phyloP scores from a whole-genome alignment of 371 early-diverging fungal genomes.

The Smittium culicis region DNA sequence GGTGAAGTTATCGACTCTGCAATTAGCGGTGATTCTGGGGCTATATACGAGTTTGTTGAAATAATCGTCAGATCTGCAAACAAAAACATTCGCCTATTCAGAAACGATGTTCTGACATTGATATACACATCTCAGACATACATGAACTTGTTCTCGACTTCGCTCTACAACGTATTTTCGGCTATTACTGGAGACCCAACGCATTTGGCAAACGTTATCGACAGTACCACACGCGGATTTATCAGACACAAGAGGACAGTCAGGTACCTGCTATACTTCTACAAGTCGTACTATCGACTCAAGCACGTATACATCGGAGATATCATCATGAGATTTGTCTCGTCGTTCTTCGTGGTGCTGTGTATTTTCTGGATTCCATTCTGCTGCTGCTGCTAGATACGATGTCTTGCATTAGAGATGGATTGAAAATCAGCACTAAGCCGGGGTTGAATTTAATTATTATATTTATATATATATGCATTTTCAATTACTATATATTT shows the following conservation, averaged over 20 bases:
- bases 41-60: not conserved
- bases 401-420: not conserved
- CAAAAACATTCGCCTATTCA: not conserved
- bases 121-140: not conserved
- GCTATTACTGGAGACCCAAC: not conserved
- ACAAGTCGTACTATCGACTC: conserved; percentile 1
- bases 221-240: not conserved
- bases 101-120: not conserved
- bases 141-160: not conserved
- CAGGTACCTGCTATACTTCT: not conserved
- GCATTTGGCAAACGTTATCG: not conserved
- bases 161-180: not conserved
- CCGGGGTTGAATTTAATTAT: no score
- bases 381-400: conserved; percentile 10
- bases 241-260: not conserved
- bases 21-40: not conserved
- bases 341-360: not conserved
- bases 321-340: not conserved
- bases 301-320: not conserved
- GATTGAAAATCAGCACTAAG: no score
- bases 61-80: not conserved
- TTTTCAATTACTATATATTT: no score
- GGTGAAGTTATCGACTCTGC: conserved; percentile 6
- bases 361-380: conserved; percentile 8
- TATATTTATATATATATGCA: no score